Conservation (phyloP, 108 stramenopile genomes). For the Nannochloropsis gaditana region DNA sequence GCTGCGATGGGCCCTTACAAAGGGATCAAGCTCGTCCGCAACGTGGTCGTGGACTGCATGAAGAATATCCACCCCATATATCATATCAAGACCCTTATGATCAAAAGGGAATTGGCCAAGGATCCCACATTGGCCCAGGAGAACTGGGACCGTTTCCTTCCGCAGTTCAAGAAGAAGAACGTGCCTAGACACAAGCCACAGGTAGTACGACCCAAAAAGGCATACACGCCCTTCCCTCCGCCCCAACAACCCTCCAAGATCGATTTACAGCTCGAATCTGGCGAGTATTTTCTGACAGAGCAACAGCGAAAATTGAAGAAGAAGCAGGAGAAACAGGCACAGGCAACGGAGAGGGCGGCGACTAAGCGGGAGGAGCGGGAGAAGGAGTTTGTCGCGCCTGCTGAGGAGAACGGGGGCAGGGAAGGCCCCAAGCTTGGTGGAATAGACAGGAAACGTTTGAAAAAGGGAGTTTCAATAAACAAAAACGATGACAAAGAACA, state of each 20-base stretch:
- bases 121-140: conserved; percentile 84
- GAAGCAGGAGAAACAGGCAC: conserved; percentile 36
- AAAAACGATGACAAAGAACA: neutral
- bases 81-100: conserved; percentile 99
- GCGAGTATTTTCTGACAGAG: conserved; percentile 61
- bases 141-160: conserved; percentile 96
- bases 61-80: conserved; percentile 98
- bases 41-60: conserved; percentile 96
- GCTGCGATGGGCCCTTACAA: conserved; percentile 70
- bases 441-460: neutral
- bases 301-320: conserved; percentile 36
- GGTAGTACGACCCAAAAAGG: conserved; percentile 26
- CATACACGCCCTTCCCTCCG: conserved; percentile 25
- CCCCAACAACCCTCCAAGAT: conserved; percentile 65
- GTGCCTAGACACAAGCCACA: conserved; percentile 74
- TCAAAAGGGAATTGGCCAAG: conserved; percentile 86
- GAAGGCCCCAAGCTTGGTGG: neutral
- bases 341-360: conserved; percentile 32
- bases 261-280: conserved; percentile 86
- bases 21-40: conserved; percentile 80
- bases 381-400: conserved; percentile 26
- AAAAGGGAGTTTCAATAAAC: neutral
- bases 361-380: conserved; percentile 31
- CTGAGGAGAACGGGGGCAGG: conserved; percentile 15
- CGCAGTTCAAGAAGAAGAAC: conserved; percentile 93